Conservation (phyloP, 306 rosid genomes). For the Casuarina equisetifolia region DNA sequence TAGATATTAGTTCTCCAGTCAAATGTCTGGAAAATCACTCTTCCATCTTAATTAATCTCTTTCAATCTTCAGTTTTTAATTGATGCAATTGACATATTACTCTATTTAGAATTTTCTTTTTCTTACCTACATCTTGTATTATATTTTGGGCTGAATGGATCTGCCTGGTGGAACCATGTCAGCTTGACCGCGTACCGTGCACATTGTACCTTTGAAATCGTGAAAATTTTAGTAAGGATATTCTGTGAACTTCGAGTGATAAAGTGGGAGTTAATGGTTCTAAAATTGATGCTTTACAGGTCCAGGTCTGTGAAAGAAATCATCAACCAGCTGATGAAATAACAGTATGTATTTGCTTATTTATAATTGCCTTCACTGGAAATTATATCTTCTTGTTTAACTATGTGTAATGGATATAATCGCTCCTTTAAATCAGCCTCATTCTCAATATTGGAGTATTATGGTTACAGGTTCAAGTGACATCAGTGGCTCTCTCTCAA, state of each 20-base stretch:
- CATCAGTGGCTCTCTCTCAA: constrained; percentile 60
- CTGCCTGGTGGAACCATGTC: not conserved
- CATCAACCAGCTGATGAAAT: constrained; percentile 94
- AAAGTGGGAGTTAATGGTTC: constrained; percentile 4
- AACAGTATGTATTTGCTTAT: constrained; percentile 52
- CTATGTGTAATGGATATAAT: not conserved
- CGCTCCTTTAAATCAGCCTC: not conserved
- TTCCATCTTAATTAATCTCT: not conserved
- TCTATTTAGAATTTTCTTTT: too few species aligned
- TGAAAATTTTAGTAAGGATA: not conserved
- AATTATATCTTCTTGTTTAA: not conserved
- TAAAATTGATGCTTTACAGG: constrained; percentile 44
- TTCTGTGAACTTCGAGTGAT: not conserved
- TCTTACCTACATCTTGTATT: not conserved
- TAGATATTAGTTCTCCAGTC: not conserved
- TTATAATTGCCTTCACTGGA: constrained; percentile 13
- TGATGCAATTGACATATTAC: not conserved
- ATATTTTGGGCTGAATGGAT: not conserved
- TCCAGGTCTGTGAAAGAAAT: constrained; percentile 95
- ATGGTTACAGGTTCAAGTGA: constrained; percentile 62
- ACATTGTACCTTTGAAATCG: not conserved
- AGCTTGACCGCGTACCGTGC: not conserved
- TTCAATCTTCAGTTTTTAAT: not conserved
- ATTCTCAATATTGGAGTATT: constrained; percentile 27
- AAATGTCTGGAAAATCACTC: not conserved